Base-by-base conservation (phyloP, 2,329 filamentous ascomycete genomes). In the Xenoacremonium recifei region DNA sequence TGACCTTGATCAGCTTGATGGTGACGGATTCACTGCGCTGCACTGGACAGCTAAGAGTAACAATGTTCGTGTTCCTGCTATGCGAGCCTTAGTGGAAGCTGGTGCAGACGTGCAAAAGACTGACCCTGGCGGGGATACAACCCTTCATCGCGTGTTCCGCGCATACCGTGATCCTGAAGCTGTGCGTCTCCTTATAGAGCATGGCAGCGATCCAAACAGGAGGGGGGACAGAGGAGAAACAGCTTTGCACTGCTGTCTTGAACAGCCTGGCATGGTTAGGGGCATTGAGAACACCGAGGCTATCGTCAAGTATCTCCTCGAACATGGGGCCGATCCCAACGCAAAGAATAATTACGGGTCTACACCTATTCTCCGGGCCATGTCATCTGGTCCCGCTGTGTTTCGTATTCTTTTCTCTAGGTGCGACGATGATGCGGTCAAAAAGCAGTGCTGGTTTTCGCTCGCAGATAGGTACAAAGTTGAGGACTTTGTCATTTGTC, bases 241-340 rank as follows among this genome's bases (percentile, higher is more conserved):
- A 5, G 6, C 43, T 4, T 33, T 54, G 6, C 17, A 44, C 3
- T 9, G 9, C 3, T 32, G 15, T 7, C n/a, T 53, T 7, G 5
- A 18, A 29, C 10, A 11, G 1, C 16, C 10, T 13, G 11, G 4
- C 11, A 11, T 18, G 5, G 2, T 6, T 5, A 7, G 5, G 16
- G 18, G 23, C 5, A n/a, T 23, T 15, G 37, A 39, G 3, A 30
- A 16, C 6, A 21, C 12, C 6, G 18, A 32, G 6, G 5, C 16
- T 4, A 49, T 53, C 10, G 38, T 47, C 20, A 37, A 42, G 11
- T 53, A 43, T 7, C 27, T 56, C 1, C 47, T 56, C 2, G 44
- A 48, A 2, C 35, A 49, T 6, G 53, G 49, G 4, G 43, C 47
- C 5, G 45, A 56, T 6, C 47, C 47, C 6, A 23, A 39, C 10